Conservation (phyloP, 2,329 filamentous ascomycete species). For the Mycosphaerelloides madeirae region DNA sequence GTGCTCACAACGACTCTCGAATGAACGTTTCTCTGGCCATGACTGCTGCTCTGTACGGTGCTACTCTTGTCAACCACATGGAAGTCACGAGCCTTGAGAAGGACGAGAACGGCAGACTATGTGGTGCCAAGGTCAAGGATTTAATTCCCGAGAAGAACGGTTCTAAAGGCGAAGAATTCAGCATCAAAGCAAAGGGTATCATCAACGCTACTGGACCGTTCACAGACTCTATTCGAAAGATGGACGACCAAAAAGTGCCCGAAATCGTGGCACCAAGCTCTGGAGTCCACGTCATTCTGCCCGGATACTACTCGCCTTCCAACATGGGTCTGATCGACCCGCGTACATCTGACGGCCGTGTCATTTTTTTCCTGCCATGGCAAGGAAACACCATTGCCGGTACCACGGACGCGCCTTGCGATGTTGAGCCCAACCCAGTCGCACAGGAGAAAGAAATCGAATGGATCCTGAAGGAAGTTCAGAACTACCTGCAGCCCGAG, state of each 20-base stretch:
- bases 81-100: conserved; percentile 75
- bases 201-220: conserved; percentile 89
- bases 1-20: conserved; percentile 84
- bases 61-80: conserved; percentile 76
- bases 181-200: conserved; percentile 71
- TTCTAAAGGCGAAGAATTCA: conserved; percentile 58
- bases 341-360: conserved; percentile 77
- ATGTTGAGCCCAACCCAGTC: conserved; percentile 67
- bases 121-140: conserved; percentile 69
- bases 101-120: conserved; percentile 66
- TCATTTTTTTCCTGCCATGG: conserved; percentile 92
- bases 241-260: conserved; percentile 67
- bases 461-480: conserved; percentile 81
- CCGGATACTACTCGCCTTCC: conserved; percentile 77
- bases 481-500: conserved; percentile 74
- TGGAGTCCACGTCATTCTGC: conserved; percentile 80
- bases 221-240: conserved; percentile 76
- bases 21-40: conserved; percentile 89
- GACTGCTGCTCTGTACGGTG: conserved; percentile 82
- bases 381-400: conserved; percentile 89
- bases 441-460: conserved; percentile 79
- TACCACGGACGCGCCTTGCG: conserved; percentile 74
- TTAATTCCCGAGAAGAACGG: conserved; percentile 63
- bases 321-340: conserved; percentile 88
- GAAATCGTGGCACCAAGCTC: conserved; percentile 83